A percentile compares a stretch with the other conserved stretches of the same genome.
These are phyloP conservation scores for Paspalum vaginatum DNA, from an alignment of 176 grass and related monocot species.

Conservation along the genomic window DNA sequence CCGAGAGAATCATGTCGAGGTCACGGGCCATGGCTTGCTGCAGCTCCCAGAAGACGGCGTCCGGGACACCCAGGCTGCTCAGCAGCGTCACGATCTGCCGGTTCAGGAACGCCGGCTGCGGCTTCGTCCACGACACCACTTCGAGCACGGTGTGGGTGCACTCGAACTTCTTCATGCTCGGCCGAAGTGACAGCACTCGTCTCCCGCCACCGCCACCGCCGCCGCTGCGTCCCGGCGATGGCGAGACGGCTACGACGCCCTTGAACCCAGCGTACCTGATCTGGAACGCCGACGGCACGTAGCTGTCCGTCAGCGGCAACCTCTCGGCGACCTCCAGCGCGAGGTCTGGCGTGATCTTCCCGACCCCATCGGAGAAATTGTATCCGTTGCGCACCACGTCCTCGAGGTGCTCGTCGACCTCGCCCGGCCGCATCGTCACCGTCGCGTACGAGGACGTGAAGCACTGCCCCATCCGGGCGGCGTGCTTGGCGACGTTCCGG, in stretches of 20 bases:
- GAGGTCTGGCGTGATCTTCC: slow-evolving; percentile 68
- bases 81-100: slow-evolving; percentile 84
- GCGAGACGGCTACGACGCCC: slow-evolving; percentile 74
- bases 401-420: slow-evolving; percentile 44
- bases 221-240: slow-evolving; percentile 35
- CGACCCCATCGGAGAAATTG: slow-evolving; percentile 86
- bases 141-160: slow-evolving; percentile 68
- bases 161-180: slow-evolving; percentile 85
- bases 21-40: slow-evolving; percentile 68
- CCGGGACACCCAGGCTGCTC: slow-evolving; percentile 63
- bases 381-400: slow-evolving; percentile 65
- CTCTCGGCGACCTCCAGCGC: slow-evolving; percentile 69
- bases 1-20: slow-evolving; percentile 55
- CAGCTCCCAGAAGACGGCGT: slow-evolving; percentile 63
- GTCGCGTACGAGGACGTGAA: slow-evolving; percentile 91
- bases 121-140: slow-evolving; percentile 82
- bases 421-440: slow-evolving; percentile 44
- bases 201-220: background rate
- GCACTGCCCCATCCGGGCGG: slow-evolving; percentile 85
- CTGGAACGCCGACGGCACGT: slow-evolving; percentile 77
- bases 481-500: slow-evolving; percentile 70
- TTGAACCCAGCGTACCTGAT: slow-evolving; percentile 87
- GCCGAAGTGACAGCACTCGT: slow-evolving; percentile 54
- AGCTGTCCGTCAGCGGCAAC: slow-evolving; percentile 50
- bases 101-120: slow-evolving; percentile 84